Percentiles rank a stretch among this genome's conserved stretches.
Evolutionary conservation across 345 rosid genomes (phyloP).

Genomic region (Aquilaria sinensis): DNA sequence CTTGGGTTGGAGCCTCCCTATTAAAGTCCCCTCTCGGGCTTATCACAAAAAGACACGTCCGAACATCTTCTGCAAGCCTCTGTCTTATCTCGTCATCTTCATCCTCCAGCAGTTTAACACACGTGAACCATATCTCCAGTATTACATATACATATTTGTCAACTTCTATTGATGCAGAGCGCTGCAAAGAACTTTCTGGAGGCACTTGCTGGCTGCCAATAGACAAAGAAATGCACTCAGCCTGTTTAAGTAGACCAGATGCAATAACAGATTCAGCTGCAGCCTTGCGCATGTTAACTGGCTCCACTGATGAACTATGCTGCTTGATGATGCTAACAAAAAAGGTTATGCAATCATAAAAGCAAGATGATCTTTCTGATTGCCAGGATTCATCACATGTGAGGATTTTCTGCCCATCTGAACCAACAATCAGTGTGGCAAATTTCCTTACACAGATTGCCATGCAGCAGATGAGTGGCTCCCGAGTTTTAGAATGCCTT

Average conservation of each 20-base stretch:
- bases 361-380: conserved; percentile 23
- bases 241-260: conserved; percentile 82
- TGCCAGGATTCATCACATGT: conserved; percentile 18
- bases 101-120: conserved; percentile 83
- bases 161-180: conserved; percentile 28
- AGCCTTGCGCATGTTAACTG: conserved; percentile 71
- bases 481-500: conserved; percentile 56
- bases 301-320: conserved; percentile 74
- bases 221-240: conserved; percentile 50
- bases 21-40: conserved; percentile 13
- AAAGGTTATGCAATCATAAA: conserved; percentile 45
- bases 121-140: conserved; percentile 66
- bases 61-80: conserved; percentile 54
- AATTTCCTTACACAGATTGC: conserved; percentile 66
- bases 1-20: conserved; percentile 59
- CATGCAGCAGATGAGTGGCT: conserved; percentile 73
- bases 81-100: conserved; percentile 86
- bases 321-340: conserved; percentile 53
- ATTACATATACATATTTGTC: conserved; percentile 46
- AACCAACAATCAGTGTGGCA: conserved; percentile 28
- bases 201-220: conserved; percentile 29
- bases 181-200: conserved; percentile 18
- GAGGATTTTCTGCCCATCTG: conserved; percentile 10
- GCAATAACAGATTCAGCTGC: conserved; percentile 81
- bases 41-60: conserved; percentile 44